Conservation (phyloP, 1,284 basidiomycete genomes). For the Farysia itapuensis region DNA sequence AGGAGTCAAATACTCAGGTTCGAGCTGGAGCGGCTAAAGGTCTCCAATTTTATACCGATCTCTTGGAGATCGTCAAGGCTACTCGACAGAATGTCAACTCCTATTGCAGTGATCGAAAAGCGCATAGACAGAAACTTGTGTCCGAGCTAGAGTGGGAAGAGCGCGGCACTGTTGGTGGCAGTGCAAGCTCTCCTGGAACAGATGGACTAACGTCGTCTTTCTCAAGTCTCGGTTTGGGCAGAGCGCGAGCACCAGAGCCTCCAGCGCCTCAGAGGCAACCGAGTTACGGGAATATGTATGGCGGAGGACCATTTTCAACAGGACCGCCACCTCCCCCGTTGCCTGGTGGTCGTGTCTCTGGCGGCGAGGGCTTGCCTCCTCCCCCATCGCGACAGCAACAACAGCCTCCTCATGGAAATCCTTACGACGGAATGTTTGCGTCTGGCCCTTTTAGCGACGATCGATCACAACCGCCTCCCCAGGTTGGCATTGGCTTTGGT, state of each 20-base stretch:
- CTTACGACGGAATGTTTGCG: slow-evolving; percentile 28
- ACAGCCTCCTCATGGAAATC: slow-evolving; percentile 5
- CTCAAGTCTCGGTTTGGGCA: slow-evolving; percentile 9
- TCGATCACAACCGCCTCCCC: slow-evolving; percentile 1
- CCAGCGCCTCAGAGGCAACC: slow-evolving; percentile 21
- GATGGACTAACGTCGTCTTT: slow-evolving; percentile 7
- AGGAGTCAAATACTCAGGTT: slow-evolving; percentile 83
- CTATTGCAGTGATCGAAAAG: slow-evolving; percentile 70
- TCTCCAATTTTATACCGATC: slow-evolving; percentile 80
- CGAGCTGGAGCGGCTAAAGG: slow-evolving; percentile 83
- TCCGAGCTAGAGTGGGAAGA: slow-evolving; percentile 73
- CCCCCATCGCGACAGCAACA: slow-evolving; percentile 2
- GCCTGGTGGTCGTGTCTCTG: slow-evolving; percentile 6
- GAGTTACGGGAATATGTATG: slow-evolving; percentile 20
- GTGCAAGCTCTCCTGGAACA: neutral
- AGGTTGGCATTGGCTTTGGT: neutral
- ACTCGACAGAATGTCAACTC: slow-evolving; percentile 69
- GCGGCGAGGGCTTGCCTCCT: slow-evolving; percentile 1
- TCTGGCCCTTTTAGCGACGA: slow-evolving; percentile 19
- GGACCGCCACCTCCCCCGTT: slow-evolving; percentile 14
- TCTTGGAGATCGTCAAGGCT: slow-evolving; percentile 70
- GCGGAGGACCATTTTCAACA: slow-evolving; percentile 1
- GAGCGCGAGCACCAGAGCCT: slow-evolving; percentile 6
- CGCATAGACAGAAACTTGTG: slow-evolving; percentile 72
- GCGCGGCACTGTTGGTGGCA: slow-evolving; percentile 60